phyloP scores from a whole-genome alignment of 2,329 filamentous ascomycete genomes.

The Phaeophleospora eucalypticola region DNA sequence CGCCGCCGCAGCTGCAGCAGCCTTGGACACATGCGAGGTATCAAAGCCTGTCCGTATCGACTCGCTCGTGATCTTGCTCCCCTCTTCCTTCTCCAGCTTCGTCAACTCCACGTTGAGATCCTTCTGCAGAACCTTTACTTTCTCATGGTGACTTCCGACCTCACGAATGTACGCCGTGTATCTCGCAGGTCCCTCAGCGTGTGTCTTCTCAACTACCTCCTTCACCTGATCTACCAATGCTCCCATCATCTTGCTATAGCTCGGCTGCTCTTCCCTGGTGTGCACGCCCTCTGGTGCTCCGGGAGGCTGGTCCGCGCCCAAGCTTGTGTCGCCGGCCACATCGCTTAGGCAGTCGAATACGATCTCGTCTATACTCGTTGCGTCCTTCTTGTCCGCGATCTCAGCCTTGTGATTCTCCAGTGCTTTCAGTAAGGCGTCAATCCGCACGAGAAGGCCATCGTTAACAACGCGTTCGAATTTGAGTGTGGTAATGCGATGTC shows the following conservation, averaged over 20 bases:
- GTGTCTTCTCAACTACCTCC: constrained; percentile 69
- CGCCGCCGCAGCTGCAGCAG: constrained; percentile 21
- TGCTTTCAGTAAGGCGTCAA: constrained; percentile 70
- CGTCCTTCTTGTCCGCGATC: constrained; percentile 54
- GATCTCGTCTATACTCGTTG: constrained; percentile 67
- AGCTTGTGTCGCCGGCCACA: constrained; percentile 57
- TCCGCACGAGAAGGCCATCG: constrained; percentile 79
- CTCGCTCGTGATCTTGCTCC: constrained; percentile 90
- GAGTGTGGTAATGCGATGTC: constrained; percentile 81
- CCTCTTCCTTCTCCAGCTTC: constrained; percentile 79
- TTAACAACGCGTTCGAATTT: constrained; percentile 94
- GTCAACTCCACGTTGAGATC: constrained; percentile 70
- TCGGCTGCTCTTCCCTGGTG: constrained; percentile 67
- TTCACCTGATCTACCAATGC: constrained; percentile 92
- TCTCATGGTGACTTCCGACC: constrained; percentile 68
- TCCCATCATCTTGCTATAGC: constrained; percentile 98
- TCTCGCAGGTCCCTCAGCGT: constrained; percentile 52
- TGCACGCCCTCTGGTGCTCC: constrained; percentile 78
- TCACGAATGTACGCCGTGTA: constrained; percentile 75
- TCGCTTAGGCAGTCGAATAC: constrained; percentile 90
- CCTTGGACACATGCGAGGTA: constrained; percentile 73
- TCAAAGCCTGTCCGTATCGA: constrained; percentile 85
- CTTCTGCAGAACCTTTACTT: constrained; percentile 73
- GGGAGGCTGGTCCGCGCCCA: constrained; percentile 69
- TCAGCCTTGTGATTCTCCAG: constrained; percentile 67